Percentiles rank a stretch among this genome's conserved stretches.
These are phyloP conservation scores for Punctularia strigosozonata DNA, from an alignment of 768 basidiomycete genomes.

Conservation along the genomic window DNA sequence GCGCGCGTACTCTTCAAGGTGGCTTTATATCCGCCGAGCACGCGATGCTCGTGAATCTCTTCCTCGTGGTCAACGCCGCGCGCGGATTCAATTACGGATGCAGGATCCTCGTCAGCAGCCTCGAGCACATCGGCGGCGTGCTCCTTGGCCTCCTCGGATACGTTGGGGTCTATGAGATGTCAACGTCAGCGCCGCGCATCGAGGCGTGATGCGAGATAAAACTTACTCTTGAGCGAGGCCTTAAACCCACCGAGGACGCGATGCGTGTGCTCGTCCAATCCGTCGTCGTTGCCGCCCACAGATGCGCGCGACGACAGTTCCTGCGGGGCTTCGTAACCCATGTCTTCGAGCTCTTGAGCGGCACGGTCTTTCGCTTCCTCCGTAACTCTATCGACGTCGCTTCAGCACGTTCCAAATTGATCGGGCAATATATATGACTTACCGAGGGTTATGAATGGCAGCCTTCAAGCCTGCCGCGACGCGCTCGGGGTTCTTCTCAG, in stretches of 20 bases:
- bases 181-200: neutral
- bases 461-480: constrained; percentile 49
- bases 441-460: constrained; percentile 44
- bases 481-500: too few species aligned
- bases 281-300: constrained; percentile 1
- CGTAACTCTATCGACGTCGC: too few species aligned
- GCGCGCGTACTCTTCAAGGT: constrained; percentile 31
- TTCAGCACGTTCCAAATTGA: too few species aligned
- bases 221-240: constrained; percentile 33
- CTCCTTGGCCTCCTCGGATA: constrained; percentile 35
- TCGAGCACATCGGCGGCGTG: constrained; percentile 13
- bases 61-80: constrained; percentile 42
- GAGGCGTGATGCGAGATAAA: neutral
- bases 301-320: too few species aligned
- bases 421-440: too few species aligned
- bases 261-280: constrained; percentile 10
- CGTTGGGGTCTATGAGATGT: constrained; percentile 25
- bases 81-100: constrained; percentile 27
- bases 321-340: neutral
- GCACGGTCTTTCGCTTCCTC: constrained; percentile 33
- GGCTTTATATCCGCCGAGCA: constrained; percentile 47
- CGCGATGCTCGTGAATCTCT: constrained; percentile 31
- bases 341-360: neutral
- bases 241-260: constrained; percentile 34
- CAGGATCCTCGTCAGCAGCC: neutral